Conservation (phyloP, 208 protist genomes). For the Acanthamoeba castellanii region DNA sequence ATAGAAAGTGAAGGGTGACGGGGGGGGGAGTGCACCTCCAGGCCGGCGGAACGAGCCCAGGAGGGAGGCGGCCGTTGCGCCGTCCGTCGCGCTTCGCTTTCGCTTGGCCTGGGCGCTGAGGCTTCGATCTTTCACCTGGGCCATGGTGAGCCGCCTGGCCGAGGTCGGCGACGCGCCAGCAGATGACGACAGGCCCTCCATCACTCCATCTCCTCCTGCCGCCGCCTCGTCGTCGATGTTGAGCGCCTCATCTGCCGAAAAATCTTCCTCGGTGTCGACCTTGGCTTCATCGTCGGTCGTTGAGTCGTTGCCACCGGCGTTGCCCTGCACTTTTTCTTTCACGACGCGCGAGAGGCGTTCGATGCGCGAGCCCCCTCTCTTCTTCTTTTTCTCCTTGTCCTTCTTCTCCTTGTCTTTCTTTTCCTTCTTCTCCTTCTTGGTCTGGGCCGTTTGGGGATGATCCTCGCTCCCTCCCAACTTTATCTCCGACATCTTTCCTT, state of each 20-base stretch:
- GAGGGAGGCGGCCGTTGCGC: background rate
- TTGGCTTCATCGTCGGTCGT: conserved; percentile 11
- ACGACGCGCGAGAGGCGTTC: background rate
- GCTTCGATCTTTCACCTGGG: conserved; percentile 35
- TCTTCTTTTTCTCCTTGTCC: conserved; percentile 39
- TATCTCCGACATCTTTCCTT: background rate
- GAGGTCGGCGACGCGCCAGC: background rate
- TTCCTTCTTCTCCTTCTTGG: conserved; percentile 19
- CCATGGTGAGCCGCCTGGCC: background rate
- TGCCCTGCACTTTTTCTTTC: background rate
- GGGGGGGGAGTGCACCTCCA: background rate
- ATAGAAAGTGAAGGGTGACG: background rate
- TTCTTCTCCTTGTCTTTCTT: conserved; percentile 13
- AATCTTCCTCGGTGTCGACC: conserved; percentile 20
- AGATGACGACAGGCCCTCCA: background rate
- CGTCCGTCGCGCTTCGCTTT: conserved; percentile 40
- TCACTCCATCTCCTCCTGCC: background rate
- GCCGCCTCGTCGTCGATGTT: background rate
- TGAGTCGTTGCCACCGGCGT: background rate
- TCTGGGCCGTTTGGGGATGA: background rate
- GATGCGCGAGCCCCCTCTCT: conserved; percentile 14
- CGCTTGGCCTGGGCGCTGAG: background rate
- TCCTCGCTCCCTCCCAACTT: background rate
- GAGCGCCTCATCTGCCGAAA: background rate
- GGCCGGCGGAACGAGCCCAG: conserved; percentile 18